Percentiles rank a stretch among this genome's conserved stretches.
Conservation (phyloP, 2,329 filamentous ascomycete genomes). For the Aureobasidium sp. region DNA sequence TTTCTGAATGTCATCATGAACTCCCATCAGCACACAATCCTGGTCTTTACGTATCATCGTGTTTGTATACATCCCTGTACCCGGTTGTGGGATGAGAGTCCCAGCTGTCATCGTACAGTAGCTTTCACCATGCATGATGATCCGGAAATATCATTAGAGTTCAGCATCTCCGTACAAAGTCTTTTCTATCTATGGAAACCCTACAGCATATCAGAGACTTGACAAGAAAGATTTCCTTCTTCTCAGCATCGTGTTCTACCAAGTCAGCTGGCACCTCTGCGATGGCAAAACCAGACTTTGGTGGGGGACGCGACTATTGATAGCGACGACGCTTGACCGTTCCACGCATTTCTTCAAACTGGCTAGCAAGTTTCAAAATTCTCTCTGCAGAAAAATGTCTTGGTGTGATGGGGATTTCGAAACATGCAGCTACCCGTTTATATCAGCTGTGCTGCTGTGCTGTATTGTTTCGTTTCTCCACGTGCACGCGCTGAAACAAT, state of each 20-base stretch:
- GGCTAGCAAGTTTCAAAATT: neutral
- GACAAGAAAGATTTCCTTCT: neutral
- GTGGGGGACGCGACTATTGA: constrained; percentile 4
- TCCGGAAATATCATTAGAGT: neutral
- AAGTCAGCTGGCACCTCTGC: neutral
- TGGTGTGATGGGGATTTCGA: neutral
- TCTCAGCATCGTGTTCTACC: neutral
- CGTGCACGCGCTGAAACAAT: neutral
- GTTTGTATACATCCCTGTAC: neutral
- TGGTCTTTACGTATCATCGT: neutral
- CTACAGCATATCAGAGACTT: neutral
- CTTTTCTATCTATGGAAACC: neutral
- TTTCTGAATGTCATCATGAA: constrained; percentile 10
- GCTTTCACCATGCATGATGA: neutral
- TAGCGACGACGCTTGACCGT: neutral
- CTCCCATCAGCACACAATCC: neutral
- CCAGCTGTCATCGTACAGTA: neutral
- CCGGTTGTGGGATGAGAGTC: neutral
- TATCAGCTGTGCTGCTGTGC: neutral
- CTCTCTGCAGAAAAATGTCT: neutral
- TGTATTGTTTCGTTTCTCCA: neutral
- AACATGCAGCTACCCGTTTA: neutral
- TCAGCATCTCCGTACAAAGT: neutral
- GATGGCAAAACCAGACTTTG: neutral
- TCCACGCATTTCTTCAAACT: neutral